Base-by-base conservation (phyloP, 2,329 filamentous ascomycete genomes). In the Thelonectria blattea region DNA sequence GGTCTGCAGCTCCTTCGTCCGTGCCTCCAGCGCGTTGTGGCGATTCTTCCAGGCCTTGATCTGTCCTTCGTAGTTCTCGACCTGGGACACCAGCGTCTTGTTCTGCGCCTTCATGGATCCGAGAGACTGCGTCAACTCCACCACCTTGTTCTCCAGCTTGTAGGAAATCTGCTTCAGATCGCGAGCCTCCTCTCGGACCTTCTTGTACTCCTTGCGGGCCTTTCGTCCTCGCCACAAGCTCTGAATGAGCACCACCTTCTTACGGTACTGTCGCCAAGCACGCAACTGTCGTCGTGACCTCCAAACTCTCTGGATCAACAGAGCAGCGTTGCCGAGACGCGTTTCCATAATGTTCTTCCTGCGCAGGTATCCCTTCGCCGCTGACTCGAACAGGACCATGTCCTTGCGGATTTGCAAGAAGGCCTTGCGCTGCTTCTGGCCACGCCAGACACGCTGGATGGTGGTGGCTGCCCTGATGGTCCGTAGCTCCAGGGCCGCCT, bases 131-230 rank as follows among this genome's bases (percentile, higher is more conserved):
- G 95, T 99, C 72, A 99, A 85, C 80, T 99, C 95, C 64, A 99
- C 92, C 64, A 99, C 95, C 87, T 99, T 99, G 85, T 99, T 98
- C 78, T 99, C 95, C 71, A 99, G 83, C 83, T 97, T 98, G 84
- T 99, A 99, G 2, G 95, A 98, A 69, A 99, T 99, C 78, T 98
- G 94, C 84, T 98, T 98, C 76, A 99, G 86, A 81, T 99, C 96
- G 73, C 95, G 91, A 66, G 95, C 95, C 79, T 99, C 95, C 78
- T 97, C 93, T 68, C 95, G 92, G 63, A 96, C 81, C 69, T 83
- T 88, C 86, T 97, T 98, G 84, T 99, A 99, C 50, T 87, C 88
- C 67, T 84, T 87, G 67, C 95, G 88, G 56, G 95, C 94, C 65
- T 78, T 74, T 77, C 87, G 93, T 74, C 93, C 94, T 75, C 95